A percentile compares a stretch with the other conserved stretches of the same genome.
phyloP scores from a whole-genome alignment of 176 grass and related monocot genomes.

The Musa schizocarpa region DNA sequence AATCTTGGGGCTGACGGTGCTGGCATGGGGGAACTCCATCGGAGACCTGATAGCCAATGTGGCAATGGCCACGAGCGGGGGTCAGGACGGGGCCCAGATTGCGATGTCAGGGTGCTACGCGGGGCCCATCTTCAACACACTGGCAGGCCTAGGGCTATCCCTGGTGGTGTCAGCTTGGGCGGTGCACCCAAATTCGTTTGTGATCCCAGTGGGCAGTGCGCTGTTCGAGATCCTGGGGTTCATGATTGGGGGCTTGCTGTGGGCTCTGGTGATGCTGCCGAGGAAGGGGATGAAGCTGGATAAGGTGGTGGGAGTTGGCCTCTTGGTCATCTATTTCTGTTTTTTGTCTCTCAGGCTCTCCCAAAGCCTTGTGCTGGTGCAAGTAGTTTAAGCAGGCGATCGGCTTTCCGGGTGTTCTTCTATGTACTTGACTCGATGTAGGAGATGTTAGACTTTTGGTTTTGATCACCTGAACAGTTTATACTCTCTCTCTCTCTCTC shows the following conservation, averaged over 20 bases:
- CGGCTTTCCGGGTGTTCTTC: no score
- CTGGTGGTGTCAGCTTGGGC: slow-evolving; percentile 47
- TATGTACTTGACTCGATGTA: no score
- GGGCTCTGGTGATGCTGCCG: slow-evolving; percentile 64
- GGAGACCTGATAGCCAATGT: slow-evolving; percentile 80
- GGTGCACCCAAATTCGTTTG: slow-evolving; percentile 37
- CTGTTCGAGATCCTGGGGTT: slow-evolving; percentile 68
- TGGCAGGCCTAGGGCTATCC: slow-evolving; percentile 60
- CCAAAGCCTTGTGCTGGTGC: slow-evolving; percentile 29
- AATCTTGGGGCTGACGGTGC: slow-evolving; percentile 68
- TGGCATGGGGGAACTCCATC: slow-evolving; percentile 83
- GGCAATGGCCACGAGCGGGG: slow-evolving; percentile 56
- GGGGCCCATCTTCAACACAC: slow-evolving; percentile 69
- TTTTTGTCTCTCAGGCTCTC: slow-evolving; percentile 45
- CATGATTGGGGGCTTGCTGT: slow-evolving; percentile 41
- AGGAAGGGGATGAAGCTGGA: slow-evolving; percentile 66
- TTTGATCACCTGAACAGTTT: no score
- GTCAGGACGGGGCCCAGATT: slow-evolving; percentile 52
- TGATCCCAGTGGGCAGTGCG: slow-evolving; percentile 31
- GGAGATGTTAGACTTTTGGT: no score
- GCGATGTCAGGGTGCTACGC: slow-evolving; percentile 74
- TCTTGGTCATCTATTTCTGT: slow-evolving; percentile 59
- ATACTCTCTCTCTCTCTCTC: no score
- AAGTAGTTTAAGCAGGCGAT: neutral
- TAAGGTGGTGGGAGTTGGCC: slow-evolving; percentile 46